Percentiles rank a stretch among this genome's conserved stretches.
These are phyloP conservation scores for Zymoseptoria ardabiliae DNA, from an alignment of 2,329 filamentous ascomycete genomes.

Conservation along the genomic window DNA sequence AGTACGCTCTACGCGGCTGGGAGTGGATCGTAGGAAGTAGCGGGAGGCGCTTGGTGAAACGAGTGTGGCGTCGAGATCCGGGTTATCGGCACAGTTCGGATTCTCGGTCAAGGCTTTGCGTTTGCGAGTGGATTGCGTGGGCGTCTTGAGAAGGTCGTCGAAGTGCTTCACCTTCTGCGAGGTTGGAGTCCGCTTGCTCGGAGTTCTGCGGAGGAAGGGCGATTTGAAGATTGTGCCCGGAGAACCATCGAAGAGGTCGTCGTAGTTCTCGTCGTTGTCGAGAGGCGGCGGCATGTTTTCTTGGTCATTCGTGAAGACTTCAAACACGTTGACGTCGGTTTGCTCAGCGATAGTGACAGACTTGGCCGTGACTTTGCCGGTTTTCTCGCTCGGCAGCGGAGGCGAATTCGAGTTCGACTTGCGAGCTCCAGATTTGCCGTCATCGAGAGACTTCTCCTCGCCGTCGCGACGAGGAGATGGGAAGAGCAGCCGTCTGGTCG, in stretches of 20 bases:
- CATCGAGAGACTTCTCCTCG: conserved; percentile 54
- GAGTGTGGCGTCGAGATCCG: conserved; percentile 28
- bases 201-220: conserved; percentile 46
- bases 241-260: conserved; percentile 61
- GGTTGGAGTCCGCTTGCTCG: conserved; percentile 47
- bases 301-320: conserved; percentile 44
- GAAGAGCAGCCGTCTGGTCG: conserved; percentile 66
- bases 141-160: conserved; percentile 40
- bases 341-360: conserved; percentile 8
- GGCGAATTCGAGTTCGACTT: neutral
- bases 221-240: conserved; percentile 48
- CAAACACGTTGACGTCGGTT: conserved; percentile 24
- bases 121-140: conserved; percentile 34
- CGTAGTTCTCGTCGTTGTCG: conserved; percentile 45
- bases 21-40: conserved; percentile 34
- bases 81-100: conserved; percentile 22
- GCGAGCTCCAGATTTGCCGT: conserved; percentile 24
- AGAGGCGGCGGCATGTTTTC: conserved; percentile 47
- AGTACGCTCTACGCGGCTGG: conserved; percentile 31
- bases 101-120: conserved; percentile 26
- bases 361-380: conserved; percentile 2
- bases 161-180: conserved; percentile 30
- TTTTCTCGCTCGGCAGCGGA: neutral
- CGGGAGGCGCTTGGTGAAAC: conserved; percentile 28
- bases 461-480: conserved; percentile 65